A percentile compares a stretch with the other conserved stretches of the same genome.
Conservation (phyloP, 805 yeast genomes). For the Wickerhamomyces subpelliculosus region DNA sequence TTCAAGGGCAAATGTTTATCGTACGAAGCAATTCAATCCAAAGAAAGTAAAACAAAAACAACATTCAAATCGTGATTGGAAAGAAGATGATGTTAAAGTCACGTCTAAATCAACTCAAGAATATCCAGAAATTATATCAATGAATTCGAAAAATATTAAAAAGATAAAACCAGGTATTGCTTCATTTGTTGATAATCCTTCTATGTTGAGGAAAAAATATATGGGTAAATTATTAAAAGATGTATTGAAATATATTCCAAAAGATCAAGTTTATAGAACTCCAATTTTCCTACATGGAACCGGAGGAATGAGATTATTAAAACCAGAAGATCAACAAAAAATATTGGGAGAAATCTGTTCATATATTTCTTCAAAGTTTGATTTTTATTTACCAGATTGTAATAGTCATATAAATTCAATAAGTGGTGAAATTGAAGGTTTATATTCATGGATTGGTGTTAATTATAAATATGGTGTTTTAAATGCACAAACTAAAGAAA, state of each 20-base stretch:
- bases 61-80: slow-evolving; percentile 3
- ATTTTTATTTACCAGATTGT: slow-evolving; percentile 57
- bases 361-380: slow-evolving; percentile 39
- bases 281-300: slow-evolving; percentile 68
- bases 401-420: slow-evolving; percentile 49
- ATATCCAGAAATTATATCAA: slow-evolving; percentile 7
- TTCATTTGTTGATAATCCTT: slow-evolving; percentile 39
- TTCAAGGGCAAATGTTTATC: slow-evolving; percentile 52
- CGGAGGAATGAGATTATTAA: slow-evolving; percentile 57
- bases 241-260: slow-evolving; percentile 48
- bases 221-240: slow-evolving; percentile 40
- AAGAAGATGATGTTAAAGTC: slow-evolving; percentile 1
- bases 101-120: slow-evolving; percentile 3
- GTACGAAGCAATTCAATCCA: slow-evolving; percentile 1
- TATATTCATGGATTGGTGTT: slow-evolving; percentile 60
- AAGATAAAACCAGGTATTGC: slow-evolving; percentile 50
- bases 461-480: slow-evolving; percentile 48
- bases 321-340: slow-evolving; percentile 41
- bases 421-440: slow-evolving; percentile 60
- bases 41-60: neutral
- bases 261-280: slow-evolving; percentile 51
- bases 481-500: slow-evolving; percentile 23
- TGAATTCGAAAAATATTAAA: slow-evolving; percentile 8
- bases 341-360: slow-evolving; percentile 43
- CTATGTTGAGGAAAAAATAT: slow-evolving; percentile 46